A percentile compares a stretch with the other conserved stretches of the same genome.
Conservation (phyloP, 2,329 filamentous ascomycete species). For the Aureobasidium subglaciale region DNA sequence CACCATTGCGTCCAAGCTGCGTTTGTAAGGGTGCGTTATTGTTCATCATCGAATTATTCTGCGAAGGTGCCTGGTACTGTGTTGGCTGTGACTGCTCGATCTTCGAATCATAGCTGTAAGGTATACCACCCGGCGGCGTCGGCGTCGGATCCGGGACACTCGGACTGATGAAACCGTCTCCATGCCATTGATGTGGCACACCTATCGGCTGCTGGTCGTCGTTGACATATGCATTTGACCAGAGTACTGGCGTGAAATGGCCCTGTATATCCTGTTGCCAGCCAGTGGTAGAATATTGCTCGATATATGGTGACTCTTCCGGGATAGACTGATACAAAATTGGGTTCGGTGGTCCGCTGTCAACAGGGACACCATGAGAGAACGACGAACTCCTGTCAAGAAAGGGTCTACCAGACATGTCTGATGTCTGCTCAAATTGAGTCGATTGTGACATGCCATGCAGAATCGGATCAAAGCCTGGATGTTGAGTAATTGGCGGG, state of each 20-base stretch:
- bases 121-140: neutral
- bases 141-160: neutral
- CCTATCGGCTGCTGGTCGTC: conserved; percentile 3
- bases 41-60: neutral
- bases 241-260: conserved; percentile 6
- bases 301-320: neutral
- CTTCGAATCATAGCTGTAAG: neutral
- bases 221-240: conserved; percentile 8
- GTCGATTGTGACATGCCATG: neutral
- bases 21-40: neutral
- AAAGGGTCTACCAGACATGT: neutral
- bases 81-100: neutral
- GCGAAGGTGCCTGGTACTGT: neutral
- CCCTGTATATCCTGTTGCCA: conserved; percentile 5
- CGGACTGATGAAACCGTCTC: neutral
- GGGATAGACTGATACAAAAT: neutral
- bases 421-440: neutral
- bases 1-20: conserved; percentile 21
- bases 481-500: neutral
- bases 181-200: conserved; percentile 7
- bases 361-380: neutral
- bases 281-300: neutral
- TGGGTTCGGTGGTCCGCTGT: conserved; percentile 3
- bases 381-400: neutral
- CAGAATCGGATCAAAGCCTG: neutral